Evolutionary conservation across 1,284 basidiomycete species (phyloP).

Genomic region (Pseudozyma tsukubaensis): DNA sequence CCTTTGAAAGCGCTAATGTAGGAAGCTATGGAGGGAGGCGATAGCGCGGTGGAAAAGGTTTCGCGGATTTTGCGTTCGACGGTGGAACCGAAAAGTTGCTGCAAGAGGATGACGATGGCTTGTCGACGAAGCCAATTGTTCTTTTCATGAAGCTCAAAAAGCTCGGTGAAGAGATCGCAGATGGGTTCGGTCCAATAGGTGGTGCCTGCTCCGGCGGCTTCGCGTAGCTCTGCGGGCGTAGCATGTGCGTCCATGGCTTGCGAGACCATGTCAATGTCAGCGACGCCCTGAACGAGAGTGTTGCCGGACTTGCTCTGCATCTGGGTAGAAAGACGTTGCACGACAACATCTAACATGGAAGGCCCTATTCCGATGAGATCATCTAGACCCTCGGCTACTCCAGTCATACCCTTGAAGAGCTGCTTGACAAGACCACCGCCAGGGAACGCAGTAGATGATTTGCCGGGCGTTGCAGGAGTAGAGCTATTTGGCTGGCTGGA

Average conservation of each 20-base stretch:
- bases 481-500: slow-evolving; percentile 5
- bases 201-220: slow-evolving; percentile 84
- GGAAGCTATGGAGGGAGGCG: slow-evolving; percentile 72
- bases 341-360: slow-evolving; percentile 58
- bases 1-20: slow-evolving; percentile 76
- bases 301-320: slow-evolving; percentile 36
- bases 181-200: slow-evolving; percentile 86
- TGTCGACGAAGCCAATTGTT: slow-evolving; percentile 96
- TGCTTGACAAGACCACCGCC: slow-evolving; percentile 47
- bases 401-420: slow-evolving; percentile 54
- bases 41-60: slow-evolving; percentile 73
- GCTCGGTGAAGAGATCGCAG: slow-evolving; percentile 88
- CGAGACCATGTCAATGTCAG: slow-evolving; percentile 53
- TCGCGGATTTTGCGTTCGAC: slow-evolving; percentile 96
- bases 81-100: slow-evolving; percentile 92
- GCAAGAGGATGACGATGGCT: slow-evolving; percentile 93
- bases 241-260: slow-evolving; percentile 49
- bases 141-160: slow-evolving; percentile 93
- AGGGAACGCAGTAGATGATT: slow-evolving; percentile 18
- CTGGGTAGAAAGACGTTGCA: slow-evolving; percentile 60
- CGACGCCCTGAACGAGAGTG: slow-evolving; percentile 34
- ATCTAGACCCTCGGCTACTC: slow-evolving; percentile 57
- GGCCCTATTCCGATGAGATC: slow-evolving; percentile 57
- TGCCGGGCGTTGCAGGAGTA: slow-evolving; percentile 14
- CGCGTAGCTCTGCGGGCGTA: slow-evolving; percentile 75